Base-by-base conservation (phyloP, 495 filamentous ascomycete species). In the Podospora anserina region DNA sequence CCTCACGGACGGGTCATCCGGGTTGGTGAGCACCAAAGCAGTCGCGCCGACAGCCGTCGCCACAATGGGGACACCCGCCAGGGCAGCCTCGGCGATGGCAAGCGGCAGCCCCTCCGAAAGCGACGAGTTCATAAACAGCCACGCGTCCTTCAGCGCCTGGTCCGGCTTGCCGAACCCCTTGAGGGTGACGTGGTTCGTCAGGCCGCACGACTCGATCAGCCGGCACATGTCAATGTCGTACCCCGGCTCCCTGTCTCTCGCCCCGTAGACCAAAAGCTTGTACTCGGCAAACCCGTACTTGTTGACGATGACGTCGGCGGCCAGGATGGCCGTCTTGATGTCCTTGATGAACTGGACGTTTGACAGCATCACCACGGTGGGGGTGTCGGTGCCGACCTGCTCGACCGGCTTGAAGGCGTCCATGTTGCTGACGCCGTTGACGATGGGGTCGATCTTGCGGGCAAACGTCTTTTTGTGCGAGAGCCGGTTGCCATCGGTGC, bases 331-430 rank as follows among this genome's bases (percentile, higher is more conserved):
- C 1, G 80, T 89, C 74, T 88, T 88, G 77, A 89, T 88, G 64
- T 89, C 87, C 76, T 89, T 89, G 73, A 86, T 86, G 72, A 87
- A 89, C 81, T 86, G 87, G n/a, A 89, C 85, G 67, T 89, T 86
- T 20, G 86, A 88, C 61, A 90, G 69, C 88, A 90, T 90, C 39
- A 85, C 87, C 2, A 89, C 88, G 0, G 88, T 90, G 2, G 87
- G 87, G 20, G 75, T 81, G 56, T 82, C 74, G 4, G 86, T 82
- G 62, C 84, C 84, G 75, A 89, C 86, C 27, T 85, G 79, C 65
- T 86, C 80, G 27, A 88, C 84, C 0, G 88, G 88, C 4, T 84
- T 69, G 71, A 89, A 90, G 68, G 83, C 86, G 64, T 87, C 80
- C 87, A 89, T 88, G 69, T 90, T 84, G 44, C 82, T 85, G 74